Percentiles rank a stretch among this genome's conserved stretches.
These are phyloP conservation scores for Mariannaea sp. DNA, from an alignment of 2,329 filamentous ascomycete genomes.

Conservation along the genomic window DNA sequence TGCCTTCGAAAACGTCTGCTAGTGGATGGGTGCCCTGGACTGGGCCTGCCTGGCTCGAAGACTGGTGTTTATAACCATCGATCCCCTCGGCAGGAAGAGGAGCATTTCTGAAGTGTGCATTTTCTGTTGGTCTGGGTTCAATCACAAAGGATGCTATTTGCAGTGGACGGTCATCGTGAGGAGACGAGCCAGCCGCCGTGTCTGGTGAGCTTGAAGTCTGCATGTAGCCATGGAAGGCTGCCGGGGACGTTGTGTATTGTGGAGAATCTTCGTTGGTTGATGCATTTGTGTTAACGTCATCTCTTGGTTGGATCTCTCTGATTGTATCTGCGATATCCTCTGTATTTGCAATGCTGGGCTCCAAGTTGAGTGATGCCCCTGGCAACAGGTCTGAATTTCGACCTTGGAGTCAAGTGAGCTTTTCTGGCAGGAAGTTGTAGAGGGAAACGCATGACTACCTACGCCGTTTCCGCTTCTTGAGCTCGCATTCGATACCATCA, in stretches of 20 bases:
- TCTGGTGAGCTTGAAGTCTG: too few species aligned
- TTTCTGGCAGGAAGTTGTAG: not conserved
- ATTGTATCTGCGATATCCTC: not conserved
- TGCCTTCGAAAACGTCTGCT: not conserved
- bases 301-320: not conserved
- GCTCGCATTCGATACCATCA: constrained; percentile 27
- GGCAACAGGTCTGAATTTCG: not conserved
- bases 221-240: too few species aligned
- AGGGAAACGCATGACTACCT: not conserved
- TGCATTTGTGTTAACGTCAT: not conserved
- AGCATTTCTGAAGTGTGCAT: too few species aligned
- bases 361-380: not conserved
- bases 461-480: constrained; percentile 15
- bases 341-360: not conserved
- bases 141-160: too few species aligned
- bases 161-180: too few species aligned
- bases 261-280: too few species aligned
- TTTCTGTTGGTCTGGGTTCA: too few species aligned
- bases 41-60: not conserved
- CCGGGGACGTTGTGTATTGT: too few species aligned
- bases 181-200: too few species aligned
- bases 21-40: constrained; percentile 5
- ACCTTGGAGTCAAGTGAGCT: constrained; percentile 6
- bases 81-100: too few species aligned
- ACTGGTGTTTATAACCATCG: not conserved